phyloP scores from a whole-genome alignment of 371 early-diverging fungal species.

The Paraphysoderma sedebokerense region DNA sequence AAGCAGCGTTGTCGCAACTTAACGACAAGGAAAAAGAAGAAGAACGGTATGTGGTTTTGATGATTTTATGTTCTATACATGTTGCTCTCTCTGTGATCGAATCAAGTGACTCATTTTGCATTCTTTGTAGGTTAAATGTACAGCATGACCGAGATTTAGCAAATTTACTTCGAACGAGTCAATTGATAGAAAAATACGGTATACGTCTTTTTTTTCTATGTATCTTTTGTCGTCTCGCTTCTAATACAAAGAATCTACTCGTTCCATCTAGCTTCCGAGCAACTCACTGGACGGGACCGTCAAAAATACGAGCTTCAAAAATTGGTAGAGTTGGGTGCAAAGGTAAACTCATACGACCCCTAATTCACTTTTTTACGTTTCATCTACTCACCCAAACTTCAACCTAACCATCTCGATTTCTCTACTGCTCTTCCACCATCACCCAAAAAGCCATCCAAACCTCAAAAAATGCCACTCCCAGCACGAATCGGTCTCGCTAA shows the following conservation, averaged over 20 bases:
- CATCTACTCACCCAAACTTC: neutral
- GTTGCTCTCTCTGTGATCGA: neutral
- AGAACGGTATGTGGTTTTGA: conserved; percentile 9
- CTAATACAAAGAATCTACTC: neutral
- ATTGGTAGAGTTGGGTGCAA: conserved; percentile 25
- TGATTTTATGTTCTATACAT: neutral
- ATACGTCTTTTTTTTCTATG: neutral
- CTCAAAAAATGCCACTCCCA: conserved; percentile 2
- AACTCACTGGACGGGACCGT: conserved; percentile 25
- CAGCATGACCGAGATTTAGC: conserved; percentile 22
- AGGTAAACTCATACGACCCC: too few relatives aligned
- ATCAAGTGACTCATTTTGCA: neutral
- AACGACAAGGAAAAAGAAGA: conserved; percentile 12
- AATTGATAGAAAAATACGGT: conserved; percentile 26
- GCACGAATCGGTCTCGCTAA: neutral
- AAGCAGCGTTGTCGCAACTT: too few relatives aligned
- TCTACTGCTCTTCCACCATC: neutral
- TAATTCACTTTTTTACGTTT: neutral
- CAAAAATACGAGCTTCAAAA: conserved; percentile 15
- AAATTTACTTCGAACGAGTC: conserved; percentile 19
- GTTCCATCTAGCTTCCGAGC: conserved; percentile 13
- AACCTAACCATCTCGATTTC: neutral
- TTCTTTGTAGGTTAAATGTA: conserved; percentile 10
- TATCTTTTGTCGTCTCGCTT: neutral
- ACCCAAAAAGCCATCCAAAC: neutral